phyloP scores from a whole-genome alignment of 345 rosid genomes.

The Kernera saxatilis region DNA sequence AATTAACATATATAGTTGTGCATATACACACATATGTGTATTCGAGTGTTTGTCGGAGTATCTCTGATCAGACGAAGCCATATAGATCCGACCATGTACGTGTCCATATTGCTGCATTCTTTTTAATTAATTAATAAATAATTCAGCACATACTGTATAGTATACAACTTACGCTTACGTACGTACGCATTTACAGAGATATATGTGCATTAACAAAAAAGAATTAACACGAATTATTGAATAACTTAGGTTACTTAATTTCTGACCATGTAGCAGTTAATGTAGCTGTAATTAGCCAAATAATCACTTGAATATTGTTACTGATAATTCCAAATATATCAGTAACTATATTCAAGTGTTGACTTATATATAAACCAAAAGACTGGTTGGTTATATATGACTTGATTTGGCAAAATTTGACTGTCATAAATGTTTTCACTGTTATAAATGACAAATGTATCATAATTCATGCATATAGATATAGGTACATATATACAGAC shows the following conservation, averaged over 20 bases:
- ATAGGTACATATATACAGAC: neutral
- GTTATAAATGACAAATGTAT: neutral
- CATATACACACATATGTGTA: slow-evolving; percentile 27
- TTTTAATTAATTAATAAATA: neutral
- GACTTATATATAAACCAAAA: neutral
- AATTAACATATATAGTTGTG: slow-evolving; percentile 12
- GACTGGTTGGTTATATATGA: neutral
- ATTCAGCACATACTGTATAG: neutral
- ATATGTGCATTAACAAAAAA: neutral
- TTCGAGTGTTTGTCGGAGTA: slow-evolving; percentile 32
- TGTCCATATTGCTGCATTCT: slow-evolving; percentile 6
- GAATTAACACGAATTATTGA: neutral
- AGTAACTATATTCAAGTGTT: too few relatives aligned
- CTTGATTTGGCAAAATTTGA: slow-evolving; percentile 19
- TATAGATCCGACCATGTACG: slow-evolving; percentile 30
- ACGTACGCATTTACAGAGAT: neutral
- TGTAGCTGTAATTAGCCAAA: neutral
- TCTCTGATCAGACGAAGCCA: slow-evolving; percentile 33
- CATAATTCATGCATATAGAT: neutral
- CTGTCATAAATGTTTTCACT: slow-evolving; percentile 10
- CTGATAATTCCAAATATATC: too few relatives aligned
- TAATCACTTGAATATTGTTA: too few relatives aligned
- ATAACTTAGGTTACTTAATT: neutral
- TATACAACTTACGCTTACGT: neutral
- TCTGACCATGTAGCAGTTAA: neutral